Evolutionary conservation across 1,139 yeast species (phyloP).

Genomic region (Diutina ranongensis): DNA sequence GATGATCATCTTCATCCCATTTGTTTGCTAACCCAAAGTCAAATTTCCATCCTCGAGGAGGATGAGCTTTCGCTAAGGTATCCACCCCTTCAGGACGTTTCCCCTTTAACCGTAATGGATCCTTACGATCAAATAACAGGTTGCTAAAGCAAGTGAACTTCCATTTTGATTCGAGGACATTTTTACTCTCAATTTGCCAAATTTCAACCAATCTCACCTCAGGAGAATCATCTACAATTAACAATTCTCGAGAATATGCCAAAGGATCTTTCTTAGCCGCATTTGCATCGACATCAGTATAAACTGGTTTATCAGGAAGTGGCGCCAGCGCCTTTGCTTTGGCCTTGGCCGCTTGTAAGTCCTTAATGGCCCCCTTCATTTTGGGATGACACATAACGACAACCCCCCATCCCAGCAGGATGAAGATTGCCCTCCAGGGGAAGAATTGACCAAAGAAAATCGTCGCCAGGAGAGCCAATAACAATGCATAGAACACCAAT

Average conservation of each 20-base stretch:
- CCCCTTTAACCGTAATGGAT: conserved; percentile 42
- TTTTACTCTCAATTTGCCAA: conserved; percentile 62
- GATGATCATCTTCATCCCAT: conserved; percentile 59
- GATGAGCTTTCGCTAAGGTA: conserved; percentile 40
- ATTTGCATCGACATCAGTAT: not conserved
- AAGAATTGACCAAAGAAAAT: conserved; percentile 49
- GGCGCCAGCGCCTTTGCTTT: not conserved
- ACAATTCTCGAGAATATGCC: conserved; percentile 1
- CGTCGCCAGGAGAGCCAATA: conserved; percentile 23
- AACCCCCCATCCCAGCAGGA: conserved; percentile 3
- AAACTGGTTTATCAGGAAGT: not conserved
- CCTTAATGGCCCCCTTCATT: not conserved
- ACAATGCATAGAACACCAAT: conserved; percentile 29
- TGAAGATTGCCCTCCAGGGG: conserved; percentile 16
- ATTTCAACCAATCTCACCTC: conserved; percentile 55
- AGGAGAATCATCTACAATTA: conserved; percentile 59
- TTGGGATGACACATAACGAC: conserved; percentile 1
- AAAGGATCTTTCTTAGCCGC: not conserved
- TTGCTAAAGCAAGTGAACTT: conserved; percentile 24
- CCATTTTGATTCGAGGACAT: conserved; percentile 53
- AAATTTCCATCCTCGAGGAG: conserved; percentile 73
- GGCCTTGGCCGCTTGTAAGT: not conserved
- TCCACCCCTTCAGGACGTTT: conserved; percentile 56
- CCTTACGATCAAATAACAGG: conserved; percentile 39
- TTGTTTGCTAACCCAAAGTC: conserved; percentile 37